These are phyloP conservation scores for Gossypium thurberi DNA, from an alignment of 345 rosid species.

Conservation along the genomic window DNA sequence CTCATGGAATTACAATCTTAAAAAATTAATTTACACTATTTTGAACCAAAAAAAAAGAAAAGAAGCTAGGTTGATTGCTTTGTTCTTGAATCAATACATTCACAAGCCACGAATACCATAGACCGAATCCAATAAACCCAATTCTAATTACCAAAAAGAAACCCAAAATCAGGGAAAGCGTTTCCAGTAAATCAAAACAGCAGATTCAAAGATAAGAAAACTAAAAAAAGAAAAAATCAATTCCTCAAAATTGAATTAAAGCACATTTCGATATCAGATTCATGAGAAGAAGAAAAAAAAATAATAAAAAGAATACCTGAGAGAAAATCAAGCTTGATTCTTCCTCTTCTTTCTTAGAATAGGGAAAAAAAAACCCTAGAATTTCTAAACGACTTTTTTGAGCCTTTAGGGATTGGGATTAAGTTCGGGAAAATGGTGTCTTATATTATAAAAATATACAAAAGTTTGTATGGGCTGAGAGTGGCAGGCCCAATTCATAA, in stretches of 20 bases:
- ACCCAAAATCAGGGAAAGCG: neutral
- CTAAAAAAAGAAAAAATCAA: neutral
- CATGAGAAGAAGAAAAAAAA: neutral
- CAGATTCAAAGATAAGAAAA: neutral
- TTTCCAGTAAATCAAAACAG: neutral
- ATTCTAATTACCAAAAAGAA: neutral
- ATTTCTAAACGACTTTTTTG: neutral
- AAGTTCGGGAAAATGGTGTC: neutral
- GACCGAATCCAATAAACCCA: neutral
- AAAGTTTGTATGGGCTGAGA: no score
- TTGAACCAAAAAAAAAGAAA: neutral
- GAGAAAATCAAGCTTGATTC: neutral
- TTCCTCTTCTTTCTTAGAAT: neutral
- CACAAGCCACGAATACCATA: neutral
- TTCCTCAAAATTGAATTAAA: neutral
- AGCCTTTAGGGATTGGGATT: neutral
- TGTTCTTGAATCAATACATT: neutral
- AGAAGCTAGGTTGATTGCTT: neutral
- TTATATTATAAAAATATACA: neutral
- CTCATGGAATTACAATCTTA: neutral
- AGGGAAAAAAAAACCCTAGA: neutral
- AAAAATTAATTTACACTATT: neutral
- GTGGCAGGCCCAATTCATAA: no score
- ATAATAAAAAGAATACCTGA: neutral
- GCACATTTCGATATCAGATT: neutral